Conservation (phyloP, 2,329 filamentous ascomycete species). For the Colletotrichum acutatum region DNA sequence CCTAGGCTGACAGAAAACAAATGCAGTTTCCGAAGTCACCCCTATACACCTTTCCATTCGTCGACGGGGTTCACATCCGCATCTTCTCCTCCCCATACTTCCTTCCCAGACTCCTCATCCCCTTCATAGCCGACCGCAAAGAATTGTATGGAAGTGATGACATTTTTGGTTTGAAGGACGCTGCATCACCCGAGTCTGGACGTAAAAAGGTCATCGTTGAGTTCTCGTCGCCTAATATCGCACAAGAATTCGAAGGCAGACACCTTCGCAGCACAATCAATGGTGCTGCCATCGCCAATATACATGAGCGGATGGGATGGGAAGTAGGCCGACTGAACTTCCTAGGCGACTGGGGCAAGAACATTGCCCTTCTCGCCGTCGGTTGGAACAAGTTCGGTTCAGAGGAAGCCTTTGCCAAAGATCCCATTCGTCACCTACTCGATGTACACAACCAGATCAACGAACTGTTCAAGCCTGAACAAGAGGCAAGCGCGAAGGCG, state of each 20-base stretch:
- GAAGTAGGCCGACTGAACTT: slow-evolving; percentile 80
- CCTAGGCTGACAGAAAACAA: too few relatives aligned
- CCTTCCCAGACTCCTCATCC: slow-evolving; percentile 67
- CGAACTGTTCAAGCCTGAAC: slow-evolving; percentile 69
- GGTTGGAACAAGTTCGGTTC: slow-evolving; percentile 76
- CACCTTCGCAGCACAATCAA: slow-evolving; percentile 83
- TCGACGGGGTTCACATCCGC: slow-evolving; percentile 68
- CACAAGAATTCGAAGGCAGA: slow-evolving; percentile 79
- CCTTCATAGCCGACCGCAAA: slow-evolving; percentile 67
- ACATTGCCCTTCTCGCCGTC: slow-evolving; percentile 74
- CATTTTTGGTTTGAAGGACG: slow-evolving; percentile 66
- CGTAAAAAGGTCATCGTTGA: slow-evolving; percentile 70
- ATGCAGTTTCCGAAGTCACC: slow-evolving; percentile 66
- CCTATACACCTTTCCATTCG: slow-evolving; percentile 64
- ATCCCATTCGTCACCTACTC: slow-evolving; percentile 79
- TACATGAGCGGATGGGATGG: slow-evolving; percentile 77
- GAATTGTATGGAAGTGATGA: slow-evolving; percentile 69
- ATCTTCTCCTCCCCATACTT: slow-evolving; percentile 73
- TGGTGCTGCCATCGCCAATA: slow-evolving; percentile 76
- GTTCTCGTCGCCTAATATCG: slow-evolving; percentile 82
- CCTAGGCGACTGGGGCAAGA: slow-evolving; percentile 83
- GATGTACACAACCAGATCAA: slow-evolving; percentile 79
- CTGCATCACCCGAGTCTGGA: slow-evolving; percentile 47
- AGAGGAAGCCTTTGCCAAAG: slow-evolving; percentile 70
- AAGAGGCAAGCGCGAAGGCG: slow-evolving; percentile 65